phyloP scores from a whole-genome alignment of 768 basidiomycete species.

The Tylopilus subfusipes region DNA sequence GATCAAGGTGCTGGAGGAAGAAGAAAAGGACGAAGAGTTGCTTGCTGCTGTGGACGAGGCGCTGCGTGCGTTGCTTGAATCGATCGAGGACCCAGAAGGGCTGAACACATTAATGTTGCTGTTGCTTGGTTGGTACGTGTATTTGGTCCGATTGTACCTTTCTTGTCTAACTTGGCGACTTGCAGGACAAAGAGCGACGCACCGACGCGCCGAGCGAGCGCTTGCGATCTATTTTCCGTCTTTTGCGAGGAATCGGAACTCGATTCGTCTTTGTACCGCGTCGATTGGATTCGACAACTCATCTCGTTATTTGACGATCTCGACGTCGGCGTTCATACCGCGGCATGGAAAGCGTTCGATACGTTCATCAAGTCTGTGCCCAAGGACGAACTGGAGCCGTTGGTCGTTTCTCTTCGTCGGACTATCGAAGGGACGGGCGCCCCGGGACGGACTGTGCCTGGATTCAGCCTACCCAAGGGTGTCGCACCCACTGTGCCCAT shows the following conservation, averaged over 20 bases:
- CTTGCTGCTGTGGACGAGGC: constrained; percentile 70
- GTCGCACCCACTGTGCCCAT: constrained; percentile 80
- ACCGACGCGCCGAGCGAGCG: constrained; percentile 69
- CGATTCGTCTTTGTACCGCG: constrained; percentile 79
- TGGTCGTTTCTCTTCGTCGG: constrained; percentile 85
- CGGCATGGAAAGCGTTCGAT: constrained; percentile 82
- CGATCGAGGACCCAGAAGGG: constrained; percentile 83
- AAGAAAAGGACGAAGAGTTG: constrained; percentile 67
- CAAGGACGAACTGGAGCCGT: constrained; percentile 88
- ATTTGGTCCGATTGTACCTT: constrained; percentile 25
- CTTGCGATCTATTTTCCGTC: constrained; percentile 69
- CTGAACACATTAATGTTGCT: constrained; percentile 86
- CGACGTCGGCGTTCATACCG: constrained; percentile 69
- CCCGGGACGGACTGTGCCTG: constrained; percentile 74
- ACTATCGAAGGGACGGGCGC: constrained; percentile 83
- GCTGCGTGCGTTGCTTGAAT: constrained; percentile 65
- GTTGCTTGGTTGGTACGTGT: constrained; percentile 74
- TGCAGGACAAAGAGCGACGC: constrained; percentile 76
- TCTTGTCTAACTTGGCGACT: neutral
- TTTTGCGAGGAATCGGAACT: constrained; percentile 84
- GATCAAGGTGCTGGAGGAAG: constrained; percentile 78
- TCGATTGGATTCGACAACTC: constrained; percentile 94
- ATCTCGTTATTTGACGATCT: constrained; percentile 79
- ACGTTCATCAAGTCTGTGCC: constrained; percentile 84
- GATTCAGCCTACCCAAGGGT: constrained; percentile 83